Base-by-base conservation (phyloP, 2,329 filamentous ascomycete genomes). In the Ceratocystis cubensis region DNA sequence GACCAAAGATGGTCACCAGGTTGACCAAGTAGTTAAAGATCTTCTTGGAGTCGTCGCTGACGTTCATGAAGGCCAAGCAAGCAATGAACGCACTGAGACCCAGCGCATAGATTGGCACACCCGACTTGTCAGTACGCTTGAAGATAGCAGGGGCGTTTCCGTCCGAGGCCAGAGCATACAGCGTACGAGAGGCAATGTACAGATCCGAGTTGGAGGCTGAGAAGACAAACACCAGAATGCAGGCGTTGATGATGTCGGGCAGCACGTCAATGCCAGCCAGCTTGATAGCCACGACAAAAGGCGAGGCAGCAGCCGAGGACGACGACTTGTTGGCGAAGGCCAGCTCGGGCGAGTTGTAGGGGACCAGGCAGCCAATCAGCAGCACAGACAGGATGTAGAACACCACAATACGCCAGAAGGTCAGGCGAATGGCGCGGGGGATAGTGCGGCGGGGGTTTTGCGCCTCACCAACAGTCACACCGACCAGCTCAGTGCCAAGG, bases 341-440 rank as follows among this genome's bases (percentile, higher is more conserved):
- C 4, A 91, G 84, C 0, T 82, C 74, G 0, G 69, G 0, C 48
- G 82, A 83, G 78, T 92, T 77, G 79, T 88, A 92, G 1, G 88
- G 87, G 3, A 93, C 86, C 64, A 88, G 80, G 81, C 90, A 89
- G 72, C 88, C 88, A 65, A 93, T 78, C 64, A 92, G 80, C 64
- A 93, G 81, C 45, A 91, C 87, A 25, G 83, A 86, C 67, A 90
- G 75, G 71, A 85, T 81, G 79, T 93, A 93, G 79, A 93, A 93
- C 77, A 92, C 78, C 70, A 90, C 76, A 74, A 93, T 92, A 67
- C 89, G 88, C 78, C 84, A 92, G 76, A 92, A 92, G 70, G 88
- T 91, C 63, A 91, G 80, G 57, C 85, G 88, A 79, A 91, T 91
- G 65, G 88, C 88, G 68, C 85, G 84, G 5, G 89, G 89, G 69